phyloP scores from a whole-genome alignment of 495 filamentous ascomycete species.

The Aspergillus hancockii region DNA sequence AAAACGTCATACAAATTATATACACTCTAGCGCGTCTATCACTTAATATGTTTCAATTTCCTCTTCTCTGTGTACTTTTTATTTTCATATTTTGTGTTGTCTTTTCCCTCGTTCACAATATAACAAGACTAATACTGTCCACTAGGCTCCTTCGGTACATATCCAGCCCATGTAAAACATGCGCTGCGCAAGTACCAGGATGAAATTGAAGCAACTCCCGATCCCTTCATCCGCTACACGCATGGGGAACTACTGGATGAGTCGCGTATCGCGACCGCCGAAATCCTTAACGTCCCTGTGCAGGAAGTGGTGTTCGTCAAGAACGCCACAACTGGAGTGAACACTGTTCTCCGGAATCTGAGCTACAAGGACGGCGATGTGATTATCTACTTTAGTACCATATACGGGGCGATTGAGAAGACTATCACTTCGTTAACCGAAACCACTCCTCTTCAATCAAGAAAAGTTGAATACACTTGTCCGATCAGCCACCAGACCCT shows the following conservation, averaged over 20 bases:
- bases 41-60: background rate
- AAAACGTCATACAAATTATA: background rate
- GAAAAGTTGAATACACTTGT: conserved; percentile 51
- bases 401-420: conserved; percentile 77
- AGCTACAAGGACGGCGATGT: conserved; percentile 59
- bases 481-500: conserved; percentile 63
- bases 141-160: conserved; percentile 79
- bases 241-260: conserved; percentile 59
- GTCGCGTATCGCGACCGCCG: conserved; percentile 63
- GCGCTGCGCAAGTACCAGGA: conserved; percentile 59
- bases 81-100: too few relatives aligned
- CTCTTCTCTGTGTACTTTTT: background rate
- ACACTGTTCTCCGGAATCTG: conserved; percentile 78
- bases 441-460: conserved; percentile 41
- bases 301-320: conserved; percentile 72
- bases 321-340: conserved; percentile 80
- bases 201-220: conserved; percentile 62
- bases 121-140: background rate
- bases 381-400: conserved; percentile 67
- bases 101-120: background rate
- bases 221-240: conserved; percentile 70
- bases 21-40: background rate
- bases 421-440: conserved; percentile 69
- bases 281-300: conserved; percentile 60
- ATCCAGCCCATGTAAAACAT: conserved; percentile 60